Conservation (phyloP, 176 grass and related monocot genomes). For the Triticum timopheevii region DNA sequence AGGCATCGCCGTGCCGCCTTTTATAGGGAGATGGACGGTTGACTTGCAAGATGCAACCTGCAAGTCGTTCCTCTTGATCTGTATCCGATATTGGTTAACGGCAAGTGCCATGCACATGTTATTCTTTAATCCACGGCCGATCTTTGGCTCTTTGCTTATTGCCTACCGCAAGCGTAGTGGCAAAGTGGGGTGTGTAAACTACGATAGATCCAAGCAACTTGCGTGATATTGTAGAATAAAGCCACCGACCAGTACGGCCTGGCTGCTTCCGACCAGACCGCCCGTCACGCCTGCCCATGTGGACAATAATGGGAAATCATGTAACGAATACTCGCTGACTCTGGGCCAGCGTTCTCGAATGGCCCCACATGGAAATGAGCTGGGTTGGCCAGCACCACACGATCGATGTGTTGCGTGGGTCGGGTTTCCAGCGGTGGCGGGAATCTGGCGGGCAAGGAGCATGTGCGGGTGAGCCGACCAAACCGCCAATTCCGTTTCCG, state of each 20-base stretch:
- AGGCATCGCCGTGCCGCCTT: not conserved
- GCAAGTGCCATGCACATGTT: constrained; percentile 8
- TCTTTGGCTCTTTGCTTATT: not conserved
- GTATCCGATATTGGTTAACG: not conserved
- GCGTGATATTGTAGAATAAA: not conserved
- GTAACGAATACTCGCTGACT: not conserved
- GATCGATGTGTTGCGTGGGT: not conserved
- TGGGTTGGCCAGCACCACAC: not conserved
- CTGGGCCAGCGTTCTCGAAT: rapidly evolving
- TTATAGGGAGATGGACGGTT: constrained; percentile 4
- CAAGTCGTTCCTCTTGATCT: not conserved
- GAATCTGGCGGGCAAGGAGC: constrained; percentile 9
- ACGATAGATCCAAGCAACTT: constrained; percentile 15
- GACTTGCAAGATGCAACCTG: not conserved
- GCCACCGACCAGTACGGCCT: constrained; percentile 48
- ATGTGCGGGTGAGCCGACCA: constrained; percentile 34
- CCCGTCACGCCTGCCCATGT: not conserved
- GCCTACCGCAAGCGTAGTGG: not conserved
- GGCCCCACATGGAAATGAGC: constrained; percentile 27
- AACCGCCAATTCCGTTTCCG: constrained; percentile 30
- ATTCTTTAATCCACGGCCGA: not conserved
- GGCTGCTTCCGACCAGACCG: constrained; percentile 3
- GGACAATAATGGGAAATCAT: not conserved
- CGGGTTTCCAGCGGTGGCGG: constrained; percentile 1
- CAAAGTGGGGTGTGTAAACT: not conserved